These are phyloP conservation scores for Forsythia viridissima DNA, from an alignment of 257 asterid genomes.

Conservation along the genomic window DNA sequence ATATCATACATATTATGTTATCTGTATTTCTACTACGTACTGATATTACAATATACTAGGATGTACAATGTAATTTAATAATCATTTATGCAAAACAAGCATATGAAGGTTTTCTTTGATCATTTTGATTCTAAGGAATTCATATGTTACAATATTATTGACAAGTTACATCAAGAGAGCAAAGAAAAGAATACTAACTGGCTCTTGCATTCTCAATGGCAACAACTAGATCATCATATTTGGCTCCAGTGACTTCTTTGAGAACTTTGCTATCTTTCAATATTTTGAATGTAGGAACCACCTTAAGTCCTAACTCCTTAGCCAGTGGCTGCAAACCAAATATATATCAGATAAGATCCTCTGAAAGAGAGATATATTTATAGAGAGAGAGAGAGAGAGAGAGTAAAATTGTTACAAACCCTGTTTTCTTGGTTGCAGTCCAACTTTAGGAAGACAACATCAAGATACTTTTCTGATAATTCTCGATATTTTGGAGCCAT, in stretches of 20 bases:
- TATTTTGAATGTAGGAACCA: slow-evolving; percentile 94
- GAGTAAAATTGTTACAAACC: slow-evolving; percentile 36
- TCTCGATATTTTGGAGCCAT: slow-evolving; percentile 75
- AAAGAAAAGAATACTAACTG: slow-evolving; percentile 21
- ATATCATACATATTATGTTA: no score
- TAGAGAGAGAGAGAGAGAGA: not conserved
- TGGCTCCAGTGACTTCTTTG: slow-evolving; percentile 87
- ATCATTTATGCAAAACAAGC: not conserved
- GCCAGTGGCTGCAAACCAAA: slow-evolving; percentile 62
- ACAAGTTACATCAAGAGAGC: not conserved
- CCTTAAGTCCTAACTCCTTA: slow-evolving; percentile 84
- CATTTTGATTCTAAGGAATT: not conserved
- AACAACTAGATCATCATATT: slow-evolving; percentile 59
- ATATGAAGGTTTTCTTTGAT: not conserved
- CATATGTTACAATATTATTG: not conserved
- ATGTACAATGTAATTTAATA: not conserved
- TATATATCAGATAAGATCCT: slow-evolving; percentile 3
- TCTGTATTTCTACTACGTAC: no score
- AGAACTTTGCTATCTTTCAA: slow-evolving; percentile 62
- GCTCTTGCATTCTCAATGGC: slow-evolving; percentile 66
- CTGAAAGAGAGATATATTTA: not conserved
- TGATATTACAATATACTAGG: no score
- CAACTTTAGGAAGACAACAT: slow-evolving; percentile 82
- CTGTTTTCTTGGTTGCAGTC: slow-evolving; percentile 93
- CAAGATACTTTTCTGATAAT: slow-evolving; percentile 60